Percentiles rank a stretch among this genome's conserved stretches.
These are phyloP conservation scores for Xylaria sp. DNA, from an alignment of 2,329 filamentous ascomycete genomes.

Conservation along the genomic window DNA sequence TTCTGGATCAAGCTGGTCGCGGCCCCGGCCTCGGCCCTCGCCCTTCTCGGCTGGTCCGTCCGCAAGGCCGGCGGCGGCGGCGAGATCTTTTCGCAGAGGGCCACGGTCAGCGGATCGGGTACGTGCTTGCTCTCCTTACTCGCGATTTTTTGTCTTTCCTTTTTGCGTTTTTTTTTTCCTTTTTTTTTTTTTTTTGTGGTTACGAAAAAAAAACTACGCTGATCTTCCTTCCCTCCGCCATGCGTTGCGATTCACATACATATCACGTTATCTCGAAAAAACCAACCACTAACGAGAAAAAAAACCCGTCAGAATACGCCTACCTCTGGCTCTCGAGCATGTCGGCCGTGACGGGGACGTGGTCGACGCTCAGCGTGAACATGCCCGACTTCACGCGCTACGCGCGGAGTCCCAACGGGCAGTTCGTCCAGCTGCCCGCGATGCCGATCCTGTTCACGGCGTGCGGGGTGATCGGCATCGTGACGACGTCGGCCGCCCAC, in stretches of 20 bases:
- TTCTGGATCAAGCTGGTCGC: constrained; percentile 61
- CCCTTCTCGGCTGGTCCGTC: constrained; percentile 71
- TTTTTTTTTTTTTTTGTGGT: too few species aligned
- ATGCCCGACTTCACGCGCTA: constrained; percentile 66
- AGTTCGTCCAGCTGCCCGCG: constrained; percentile 55
- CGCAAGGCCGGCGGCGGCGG: constrained; percentile 64
- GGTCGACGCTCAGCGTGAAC: constrained; percentile 58
- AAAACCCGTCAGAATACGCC: constrained; percentile 53
- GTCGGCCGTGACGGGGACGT: constrained; percentile 56
- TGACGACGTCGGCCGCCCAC: constrained; percentile 64
- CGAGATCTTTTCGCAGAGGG: constrained; percentile 50
- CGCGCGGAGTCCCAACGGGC: constrained; percentile 50
- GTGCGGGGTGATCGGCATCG: constrained; percentile 64
- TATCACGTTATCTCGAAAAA: not conserved
- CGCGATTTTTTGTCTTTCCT: too few species aligned
- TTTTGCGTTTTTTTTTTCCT: not conserved
- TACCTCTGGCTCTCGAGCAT: constrained; percentile 62
- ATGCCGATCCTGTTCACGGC: constrained; percentile 60
- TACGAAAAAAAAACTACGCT: too few species aligned
- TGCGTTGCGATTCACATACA: too few species aligned
- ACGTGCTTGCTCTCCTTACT: constrained; percentile 6
- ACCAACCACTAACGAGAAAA: not conserved
- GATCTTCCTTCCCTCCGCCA: too few species aligned
- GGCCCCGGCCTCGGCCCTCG: constrained; percentile 68
- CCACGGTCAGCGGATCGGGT: constrained; percentile 52